Conservation (phyloP, 2,329 filamentous ascomycete species). For the Pseudodiploospora longispora region DNA sequence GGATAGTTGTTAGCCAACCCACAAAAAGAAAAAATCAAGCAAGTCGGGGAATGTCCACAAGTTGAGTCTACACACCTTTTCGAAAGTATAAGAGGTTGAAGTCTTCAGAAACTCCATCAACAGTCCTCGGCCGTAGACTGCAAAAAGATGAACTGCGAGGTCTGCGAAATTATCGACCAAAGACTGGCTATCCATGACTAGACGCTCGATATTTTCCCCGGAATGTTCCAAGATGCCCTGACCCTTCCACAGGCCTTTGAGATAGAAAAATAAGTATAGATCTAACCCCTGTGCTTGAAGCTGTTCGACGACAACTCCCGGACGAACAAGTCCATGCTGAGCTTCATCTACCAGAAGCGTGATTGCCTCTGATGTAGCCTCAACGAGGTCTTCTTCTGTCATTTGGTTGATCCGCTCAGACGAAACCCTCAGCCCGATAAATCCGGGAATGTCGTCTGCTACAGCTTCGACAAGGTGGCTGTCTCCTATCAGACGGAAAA, state of each 20-base stretch:
- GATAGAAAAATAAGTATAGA: conserved; percentile 85
- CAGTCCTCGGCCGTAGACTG: conserved; percentile 68
- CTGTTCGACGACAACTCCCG: conserved; percentile 70
- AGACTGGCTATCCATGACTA: conserved; percentile 52
- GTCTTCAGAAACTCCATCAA: conserved; percentile 82
- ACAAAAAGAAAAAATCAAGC: conserved; percentile 9
- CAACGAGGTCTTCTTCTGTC: conserved; percentile 62
- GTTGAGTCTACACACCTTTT: conserved; percentile 42
- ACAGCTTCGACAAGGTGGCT: conserved; percentile 86
- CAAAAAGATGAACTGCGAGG: conserved; percentile 77
- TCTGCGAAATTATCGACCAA: conserved; percentile 85
- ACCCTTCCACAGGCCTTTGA: conserved; percentile 77
- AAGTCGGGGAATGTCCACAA: too few species aligned
- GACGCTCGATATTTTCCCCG: conserved; percentile 46
- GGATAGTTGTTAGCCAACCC: conserved; percentile 1
- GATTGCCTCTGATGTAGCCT: conserved; percentile 74
- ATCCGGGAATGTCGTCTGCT: conserved; percentile 79
- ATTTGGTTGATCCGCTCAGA: conserved; percentile 60
- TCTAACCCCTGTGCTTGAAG: conserved; percentile 58
- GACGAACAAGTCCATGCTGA: conserved; percentile 75
- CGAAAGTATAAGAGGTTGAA: conserved; percentile 82
- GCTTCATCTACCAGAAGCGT: conserved; percentile 84
- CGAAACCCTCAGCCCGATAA: conserved; percentile 80
- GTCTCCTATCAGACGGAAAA: conserved; percentile 77
- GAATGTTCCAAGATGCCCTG: conserved; percentile 51